Percentiles rank a stretch among this genome's conserved stretches.
These are phyloP conservation scores for Eudorina sp. DNA, from an alignment of 139 green algal genomes.

Conservation along the genomic window DNA sequence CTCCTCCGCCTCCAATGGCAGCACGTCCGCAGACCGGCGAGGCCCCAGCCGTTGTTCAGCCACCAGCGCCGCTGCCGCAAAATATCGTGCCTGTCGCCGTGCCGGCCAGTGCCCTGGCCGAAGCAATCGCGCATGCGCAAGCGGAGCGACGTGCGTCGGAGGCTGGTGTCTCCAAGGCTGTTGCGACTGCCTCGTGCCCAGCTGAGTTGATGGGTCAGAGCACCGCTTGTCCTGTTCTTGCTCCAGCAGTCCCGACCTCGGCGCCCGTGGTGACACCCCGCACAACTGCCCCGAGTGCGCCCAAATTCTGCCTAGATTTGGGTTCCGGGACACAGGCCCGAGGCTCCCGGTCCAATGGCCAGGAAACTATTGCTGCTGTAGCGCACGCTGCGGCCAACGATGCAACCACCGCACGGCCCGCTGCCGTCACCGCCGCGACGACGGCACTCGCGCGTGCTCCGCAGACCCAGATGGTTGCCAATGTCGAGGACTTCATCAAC, in stretches of 20 bases:
- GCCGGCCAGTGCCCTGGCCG: constrained; percentile 5
- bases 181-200: background rate
- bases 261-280: background rate
- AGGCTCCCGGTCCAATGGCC: no score
- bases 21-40: background rate
- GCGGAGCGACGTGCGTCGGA: constrained; percentile 31
- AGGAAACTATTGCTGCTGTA: no score
- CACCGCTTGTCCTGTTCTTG: background rate
- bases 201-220: no score
- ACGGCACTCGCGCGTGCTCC: background rate
- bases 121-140: constrained; percentile 17
- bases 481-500: constrained; percentile 51
- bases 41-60: background rate
- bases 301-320: constrained; percentile 38
- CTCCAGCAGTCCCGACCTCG: background rate
- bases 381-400: background rate
- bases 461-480: constrained; percentile 37
- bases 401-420: no score
- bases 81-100: background rate
- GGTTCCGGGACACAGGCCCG: background rate
- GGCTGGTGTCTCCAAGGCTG: background rate
- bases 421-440: background rate
- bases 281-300: background rate
- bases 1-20: background rate
- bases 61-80: no score